Conservation (phyloP, 805 yeast genomes). For the Saturnispora halmiae region DNA sequence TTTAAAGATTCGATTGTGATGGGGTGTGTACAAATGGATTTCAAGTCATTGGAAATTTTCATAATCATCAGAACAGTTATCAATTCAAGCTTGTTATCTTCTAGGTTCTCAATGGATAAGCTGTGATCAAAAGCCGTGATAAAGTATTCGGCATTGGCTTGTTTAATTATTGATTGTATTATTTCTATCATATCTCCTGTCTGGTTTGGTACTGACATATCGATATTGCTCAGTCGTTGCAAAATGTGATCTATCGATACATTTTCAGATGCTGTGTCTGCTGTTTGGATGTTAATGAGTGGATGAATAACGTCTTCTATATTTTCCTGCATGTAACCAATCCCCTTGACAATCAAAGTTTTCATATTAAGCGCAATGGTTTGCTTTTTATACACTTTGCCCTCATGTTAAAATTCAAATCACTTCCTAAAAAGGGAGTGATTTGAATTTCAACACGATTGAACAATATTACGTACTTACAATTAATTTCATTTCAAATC, state of each 20-base stretch:
- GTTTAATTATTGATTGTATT: background rate
- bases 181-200: too few relatives aligned
- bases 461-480: too few relatives aligned
- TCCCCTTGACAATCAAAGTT: too few relatives aligned
- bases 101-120: constrained; percentile 3
- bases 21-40: constrained; percentile 9
- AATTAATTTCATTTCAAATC: too few relatives aligned
- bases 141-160: background rate
- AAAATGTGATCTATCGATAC: too few relatives aligned
- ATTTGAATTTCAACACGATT: constrained; percentile 2
- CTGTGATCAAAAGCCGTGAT: background rate
- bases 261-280: too few relatives aligned
- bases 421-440: constrained; percentile 1
- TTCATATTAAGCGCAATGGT: too few relatives aligned
- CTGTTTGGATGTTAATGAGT: too few relatives aligned
- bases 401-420: constrained; percentile 3
- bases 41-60: constrained; percentile 15
- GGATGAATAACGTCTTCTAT: too few relatives aligned
- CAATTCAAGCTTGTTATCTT: constrained; percentile 20
- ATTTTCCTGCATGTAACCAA: too few relatives aligned
- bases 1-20: constrained; percentile 13
- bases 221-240: too few relatives aligned
- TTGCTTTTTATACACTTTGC: background rate
- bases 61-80: constrained; percentile 21
- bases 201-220: too few relatives aligned